These are phyloP conservation scores for Sugiyamaella lignohabitans DNA, from an alignment of 805 yeast species.

Conservation along the genomic window DNA sequence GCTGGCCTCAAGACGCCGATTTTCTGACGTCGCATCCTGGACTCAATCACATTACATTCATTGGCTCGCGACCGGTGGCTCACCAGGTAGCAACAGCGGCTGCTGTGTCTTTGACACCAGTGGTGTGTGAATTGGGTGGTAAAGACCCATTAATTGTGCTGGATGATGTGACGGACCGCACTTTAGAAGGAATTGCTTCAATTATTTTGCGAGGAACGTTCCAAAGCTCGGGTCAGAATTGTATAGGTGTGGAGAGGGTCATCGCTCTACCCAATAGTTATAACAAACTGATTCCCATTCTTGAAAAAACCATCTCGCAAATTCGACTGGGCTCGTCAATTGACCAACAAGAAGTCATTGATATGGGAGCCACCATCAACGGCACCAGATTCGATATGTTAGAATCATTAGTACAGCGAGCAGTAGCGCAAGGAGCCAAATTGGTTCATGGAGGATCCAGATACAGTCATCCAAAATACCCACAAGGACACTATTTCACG, in stretches of 20 bases:
- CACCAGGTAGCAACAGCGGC: conserved; percentile 81
- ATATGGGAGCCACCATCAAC: conserved; percentile 93
- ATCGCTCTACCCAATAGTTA: conserved; percentile 71
- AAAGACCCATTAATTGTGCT: conserved; percentile 86
- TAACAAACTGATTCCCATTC: conserved; percentile 49
- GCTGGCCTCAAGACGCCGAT: conserved; percentile 87
- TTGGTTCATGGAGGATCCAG: conserved; percentile 76
- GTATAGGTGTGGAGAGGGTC: conserved; percentile 95
- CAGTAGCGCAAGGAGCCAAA: conserved; percentile 75
- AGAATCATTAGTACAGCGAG: conserved; percentile 62
- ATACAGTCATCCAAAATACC: conserved; percentile 82
- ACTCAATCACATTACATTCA: conserved; percentile 83
- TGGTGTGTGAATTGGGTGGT: conserved; percentile 95
- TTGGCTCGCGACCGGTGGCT: conserved; percentile 94
- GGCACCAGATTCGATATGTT: conserved; percentile 64
- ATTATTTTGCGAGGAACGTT: conserved; percentile 90
- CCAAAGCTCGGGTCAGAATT: conserved; percentile 96
- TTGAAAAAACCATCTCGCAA: conserved; percentile 50
- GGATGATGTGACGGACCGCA: conserved; percentile 57
- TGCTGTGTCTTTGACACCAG: conserved; percentile 81
- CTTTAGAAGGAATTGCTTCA: conserved; percentile 49
- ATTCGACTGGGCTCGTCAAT: conserved; percentile 85
- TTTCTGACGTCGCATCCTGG: conserved; percentile 78
- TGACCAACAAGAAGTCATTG: conserved; percentile 84
- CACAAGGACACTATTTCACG: conserved; percentile 87